These are phyloP conservation scores for Niebla homalea DNA, from an alignment of 495 filamentous ascomycete genomes.

Conservation along the genomic window DNA sequence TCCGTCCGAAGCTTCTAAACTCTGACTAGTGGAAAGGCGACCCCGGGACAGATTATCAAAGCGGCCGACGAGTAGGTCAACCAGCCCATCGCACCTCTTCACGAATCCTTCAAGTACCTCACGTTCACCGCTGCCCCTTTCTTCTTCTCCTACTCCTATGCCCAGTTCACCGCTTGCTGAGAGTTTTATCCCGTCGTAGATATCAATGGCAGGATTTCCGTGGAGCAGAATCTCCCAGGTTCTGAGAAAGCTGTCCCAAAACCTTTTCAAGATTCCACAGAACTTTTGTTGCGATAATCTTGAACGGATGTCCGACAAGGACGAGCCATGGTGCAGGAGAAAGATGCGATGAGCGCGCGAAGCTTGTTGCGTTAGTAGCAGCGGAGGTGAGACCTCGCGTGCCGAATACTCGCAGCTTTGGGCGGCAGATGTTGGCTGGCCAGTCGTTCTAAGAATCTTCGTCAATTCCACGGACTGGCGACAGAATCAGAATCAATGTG, in stretches of 20 bases:
- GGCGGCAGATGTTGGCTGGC: constrained; percentile 18
- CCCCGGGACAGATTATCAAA: constrained; percentile 46
- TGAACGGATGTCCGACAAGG: constrained; percentile 50
- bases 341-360: constrained; percentile 72
- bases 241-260: constrained; percentile 69
- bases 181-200: constrained; percentile 77
- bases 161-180: constrained; percentile 85
- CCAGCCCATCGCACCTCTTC: constrained; percentile 45
- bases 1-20: constrained; percentile 48
- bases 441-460: constrained; percentile 15
- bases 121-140: constrained; percentile 80
- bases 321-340: constrained; percentile 69
- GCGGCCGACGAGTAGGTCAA: constrained; percentile 75
- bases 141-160: constrained; percentile 86
- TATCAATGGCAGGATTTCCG: constrained; percentile 69
- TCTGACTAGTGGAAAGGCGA: neutral
- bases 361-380: constrained; percentile 66
- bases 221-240: constrained; percentile 83
- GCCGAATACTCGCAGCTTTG: constrained; percentile 61
- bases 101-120: constrained; percentile 83
- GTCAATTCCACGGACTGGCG: constrained; percentile 62
- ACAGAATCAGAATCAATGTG: constrained; percentile 9
- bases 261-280: constrained; percentile 54
- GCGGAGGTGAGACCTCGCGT: constrained; percentile 73
- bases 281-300: constrained; percentile 47